These are phyloP conservation scores for maize (Zea mays) DNA, from an alignment of 176 grass and related monocot species.

Conservation along the genomic window Zm-B73-REFERENCE-NAM-5.0 NC_050101.1:146167001-146167500, in stretches of 20 bases:
- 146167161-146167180: slow-evolving; percentile 68
- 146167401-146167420: slow-evolving; percentile 45
- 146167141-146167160: slow-evolving; percentile 90
- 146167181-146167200: slow-evolving; percentile 82
- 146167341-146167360: slow-evolving; percentile 39
- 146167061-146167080: slow-evolving; percentile 77
- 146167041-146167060: slow-evolving; percentile 79
- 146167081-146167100: slow-evolving; percentile 63
- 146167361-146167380: slow-evolving; percentile 44
- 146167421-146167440: slow-evolving; percentile 54
- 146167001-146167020: slow-evolving; percentile 88
- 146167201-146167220: slow-evolving; percentile 83
- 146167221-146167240: slow-evolving; percentile 70
- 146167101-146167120: slow-evolving; percentile 83
- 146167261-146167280: slow-evolving; percentile 64
- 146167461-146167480: slow-evolving; percentile 53
- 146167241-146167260: slow-evolving; percentile 44
- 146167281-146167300: slow-evolving; percentile 49
- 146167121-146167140: slow-evolving; percentile 89
- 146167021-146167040: slow-evolving; percentile 80
- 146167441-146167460: slow-evolving; percentile 58
- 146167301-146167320: slow-evolving; percentile 36
- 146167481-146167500: slow-evolving; percentile 38
- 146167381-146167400: slow-evolving; percentile 60
- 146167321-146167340: slow-evolving; percentile 49